These are phyloP conservation scores for Epichloe scottii DNA, from an alignment of 2,329 filamentous ascomycete genomes.

Conservation along the genomic window DNA sequence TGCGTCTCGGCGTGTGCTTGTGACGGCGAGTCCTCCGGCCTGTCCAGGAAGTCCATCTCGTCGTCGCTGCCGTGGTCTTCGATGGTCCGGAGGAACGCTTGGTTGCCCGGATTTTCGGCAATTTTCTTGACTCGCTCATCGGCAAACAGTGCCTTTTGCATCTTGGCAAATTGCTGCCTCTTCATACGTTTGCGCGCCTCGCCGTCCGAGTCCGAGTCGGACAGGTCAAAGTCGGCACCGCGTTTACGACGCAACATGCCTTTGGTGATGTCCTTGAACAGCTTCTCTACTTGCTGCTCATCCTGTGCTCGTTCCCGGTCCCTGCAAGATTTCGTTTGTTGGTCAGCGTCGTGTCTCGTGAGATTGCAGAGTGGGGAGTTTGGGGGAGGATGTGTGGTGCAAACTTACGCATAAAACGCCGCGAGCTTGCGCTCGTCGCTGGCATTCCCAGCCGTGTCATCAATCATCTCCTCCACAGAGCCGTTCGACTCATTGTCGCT, in stretches of 20 bases:
- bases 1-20: constrained; percentile 22
- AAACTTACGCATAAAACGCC: constrained; percentile 77
- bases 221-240: constrained; percentile 69
- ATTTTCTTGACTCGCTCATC: constrained; percentile 89
- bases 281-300: constrained; percentile 77
- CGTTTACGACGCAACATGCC: constrained; percentile 77
- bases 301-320: constrained; percentile 70
- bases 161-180: constrained; percentile 77
- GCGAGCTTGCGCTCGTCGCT: constrained; percentile 71
- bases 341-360: neutral
- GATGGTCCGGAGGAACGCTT: constrained; percentile 81
- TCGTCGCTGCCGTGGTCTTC: constrained; percentile 70
- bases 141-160: constrained; percentile 76
- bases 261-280: constrained; percentile 86
- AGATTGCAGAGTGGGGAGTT: no score
- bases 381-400: neutral
- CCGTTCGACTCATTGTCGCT: constrained; percentile 60
- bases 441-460: constrained; percentile 66
- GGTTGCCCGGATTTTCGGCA: constrained; percentile 75
- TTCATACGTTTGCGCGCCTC: constrained; percentile 69
- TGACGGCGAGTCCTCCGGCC: constrained; percentile 18
- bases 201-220: constrained; percentile 81
- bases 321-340: constrained; percentile 29
- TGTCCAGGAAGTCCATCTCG: constrained; percentile 61
- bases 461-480: constrained; percentile 76